Conservation (phyloP, 2,329 filamentous ascomycete genomes). For the Beauveria brongniartii region DNA sequence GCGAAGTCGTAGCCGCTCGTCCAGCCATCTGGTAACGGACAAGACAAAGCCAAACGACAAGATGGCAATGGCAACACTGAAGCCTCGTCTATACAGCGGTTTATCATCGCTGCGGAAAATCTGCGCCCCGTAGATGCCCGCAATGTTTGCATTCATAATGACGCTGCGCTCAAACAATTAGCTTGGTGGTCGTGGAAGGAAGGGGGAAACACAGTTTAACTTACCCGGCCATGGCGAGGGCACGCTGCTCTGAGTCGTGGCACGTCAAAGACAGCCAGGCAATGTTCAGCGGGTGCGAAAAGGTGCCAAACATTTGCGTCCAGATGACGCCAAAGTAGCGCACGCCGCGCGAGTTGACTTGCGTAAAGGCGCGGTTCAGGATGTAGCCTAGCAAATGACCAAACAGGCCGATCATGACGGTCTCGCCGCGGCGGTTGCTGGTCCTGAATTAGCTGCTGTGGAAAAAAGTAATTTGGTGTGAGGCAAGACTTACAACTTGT, state of each 20-base stretch:
- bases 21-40: slow-evolving; percentile 33
- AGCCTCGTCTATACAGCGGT: slow-evolving; percentile 43
- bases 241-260: slow-evolving; percentile 47
- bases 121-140: slow-evolving; percentile 53
- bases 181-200: too few species aligned
- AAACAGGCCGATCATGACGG: slow-evolving; percentile 40
- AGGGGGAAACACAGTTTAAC: slow-evolving; percentile 4
- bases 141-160: slow-evolving; percentile 55
- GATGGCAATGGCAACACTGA: slow-evolving; percentile 36
- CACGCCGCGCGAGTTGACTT: slow-evolving; percentile 31
- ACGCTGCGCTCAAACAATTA: slow-evolving; percentile 26
- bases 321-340: slow-evolving; percentile 48
- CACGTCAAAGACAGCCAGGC: slow-evolving; percentile 51
- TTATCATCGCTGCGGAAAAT: slow-evolving; percentile 47
- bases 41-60: slow-evolving; percentile 34
- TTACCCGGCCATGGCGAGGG: slow-evolving; percentile 51
- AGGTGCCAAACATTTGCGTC: slow-evolving; percentile 47
- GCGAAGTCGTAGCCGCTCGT: slow-evolving; percentile 24
- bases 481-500: slow-evolving; percentile 35
- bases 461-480: neutral
- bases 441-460: neutral
- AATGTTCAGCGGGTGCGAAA: slow-evolving; percentile 50
- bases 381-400: slow-evolving; percentile 43
- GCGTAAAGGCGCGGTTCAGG: slow-evolving; percentile 45
- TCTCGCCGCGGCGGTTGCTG: slow-evolving; percentile 41